Conservation (phyloP, 176 grass and related monocot species). For the Ampelocalamus luodianensis region DNA sequence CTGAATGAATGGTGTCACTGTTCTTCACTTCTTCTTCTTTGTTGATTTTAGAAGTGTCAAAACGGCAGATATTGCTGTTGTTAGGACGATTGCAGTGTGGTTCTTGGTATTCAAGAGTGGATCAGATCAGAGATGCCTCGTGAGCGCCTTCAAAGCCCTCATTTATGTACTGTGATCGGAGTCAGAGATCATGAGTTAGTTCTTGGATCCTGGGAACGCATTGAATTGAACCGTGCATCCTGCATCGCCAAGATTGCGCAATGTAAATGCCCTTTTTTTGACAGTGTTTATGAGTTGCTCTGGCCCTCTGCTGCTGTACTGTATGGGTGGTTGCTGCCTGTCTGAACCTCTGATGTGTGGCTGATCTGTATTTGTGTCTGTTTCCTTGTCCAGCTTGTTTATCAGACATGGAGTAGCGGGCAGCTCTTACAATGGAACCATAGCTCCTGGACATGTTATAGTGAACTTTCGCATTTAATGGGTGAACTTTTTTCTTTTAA, state of each 20-base stretch:
- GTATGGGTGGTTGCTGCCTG: background rate
- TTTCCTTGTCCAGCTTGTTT: background rate
- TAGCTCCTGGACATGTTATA: background rate
- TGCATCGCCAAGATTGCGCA: conserved; percentile 35
- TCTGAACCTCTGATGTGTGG: background rate
- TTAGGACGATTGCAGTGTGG: conserved; percentile 21
- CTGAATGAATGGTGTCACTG: conserved; percentile 30
- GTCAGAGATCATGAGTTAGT: background rate
- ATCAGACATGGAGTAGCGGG: background rate
- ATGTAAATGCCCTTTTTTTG: conserved; percentile 43
- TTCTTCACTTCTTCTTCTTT: conserved; percentile 30
- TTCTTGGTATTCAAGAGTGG: conserved; percentile 34
- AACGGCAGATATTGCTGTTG: conserved; percentile 23
- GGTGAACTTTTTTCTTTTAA: background rate
- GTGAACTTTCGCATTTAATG: background rate
- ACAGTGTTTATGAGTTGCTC: conserved; percentile 39
- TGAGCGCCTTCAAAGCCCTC: conserved; percentile 47
- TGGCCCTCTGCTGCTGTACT: background rate
- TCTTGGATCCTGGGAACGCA: conserved; percentile 52
- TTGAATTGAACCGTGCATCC: conserved; percentile 52
- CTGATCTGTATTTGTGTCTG: conserved; percentile 30
- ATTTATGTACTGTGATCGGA: conserved; percentile 36
- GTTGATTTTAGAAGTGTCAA: conserved; percentile 31
- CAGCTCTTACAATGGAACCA: background rate
- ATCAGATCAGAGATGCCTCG: conserved; percentile 41